These are phyloP conservation scores for Hyphodiscus hymeniophilus DNA, from an alignment of 495 filamentous ascomycete genomes.

Conservation along the genomic window DNA sequence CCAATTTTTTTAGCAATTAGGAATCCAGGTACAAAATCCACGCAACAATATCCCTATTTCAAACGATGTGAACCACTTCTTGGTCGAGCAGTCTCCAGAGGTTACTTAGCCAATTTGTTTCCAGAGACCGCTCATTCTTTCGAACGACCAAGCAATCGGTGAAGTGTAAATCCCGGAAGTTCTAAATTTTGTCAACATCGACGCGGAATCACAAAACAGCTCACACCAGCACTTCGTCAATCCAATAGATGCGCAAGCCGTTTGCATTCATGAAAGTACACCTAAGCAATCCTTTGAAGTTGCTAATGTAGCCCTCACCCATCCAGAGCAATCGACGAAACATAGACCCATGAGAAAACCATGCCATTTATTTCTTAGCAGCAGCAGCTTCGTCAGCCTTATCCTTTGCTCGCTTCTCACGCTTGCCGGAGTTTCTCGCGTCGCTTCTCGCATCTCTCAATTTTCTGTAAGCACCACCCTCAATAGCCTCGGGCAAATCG, in stretches of 20 bases:
- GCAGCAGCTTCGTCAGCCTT: constrained; percentile 86
- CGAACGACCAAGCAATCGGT: too few relatives aligned
- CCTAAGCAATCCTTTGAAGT: constrained; percentile 22
- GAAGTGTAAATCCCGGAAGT: too few relatives aligned
- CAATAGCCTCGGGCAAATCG: constrained; percentile 65
- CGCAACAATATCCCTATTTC: too few relatives aligned
- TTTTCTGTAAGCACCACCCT: constrained; percentile 72
- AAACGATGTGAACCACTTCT: too few relatives aligned
- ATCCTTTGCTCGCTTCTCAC: constrained; percentile 88
- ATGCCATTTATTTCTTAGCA: constrained; percentile 63
- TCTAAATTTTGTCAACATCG: too few relatives aligned
- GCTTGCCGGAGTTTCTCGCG: constrained; percentile 67
- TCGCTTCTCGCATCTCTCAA: constrained; percentile 82
- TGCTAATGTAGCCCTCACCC: constrained; percentile 20
- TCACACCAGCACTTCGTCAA: background rate
- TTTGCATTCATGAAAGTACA: constrained; percentile 27
- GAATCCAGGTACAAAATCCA: too few relatives aligned
- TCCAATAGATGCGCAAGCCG: constrained; percentile 15
- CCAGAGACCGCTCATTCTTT: too few relatives aligned
- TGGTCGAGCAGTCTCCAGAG: too few relatives aligned
- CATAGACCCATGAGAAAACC: constrained; percentile 15
- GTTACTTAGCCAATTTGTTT: too few relatives aligned
- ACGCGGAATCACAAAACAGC: too few relatives aligned
- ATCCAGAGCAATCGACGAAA: constrained; percentile 19
- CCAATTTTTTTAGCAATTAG: too few relatives aligned